Conservation (phyloP, 805 yeast genomes). For the Hanseniaspora thailandica region DNA sequence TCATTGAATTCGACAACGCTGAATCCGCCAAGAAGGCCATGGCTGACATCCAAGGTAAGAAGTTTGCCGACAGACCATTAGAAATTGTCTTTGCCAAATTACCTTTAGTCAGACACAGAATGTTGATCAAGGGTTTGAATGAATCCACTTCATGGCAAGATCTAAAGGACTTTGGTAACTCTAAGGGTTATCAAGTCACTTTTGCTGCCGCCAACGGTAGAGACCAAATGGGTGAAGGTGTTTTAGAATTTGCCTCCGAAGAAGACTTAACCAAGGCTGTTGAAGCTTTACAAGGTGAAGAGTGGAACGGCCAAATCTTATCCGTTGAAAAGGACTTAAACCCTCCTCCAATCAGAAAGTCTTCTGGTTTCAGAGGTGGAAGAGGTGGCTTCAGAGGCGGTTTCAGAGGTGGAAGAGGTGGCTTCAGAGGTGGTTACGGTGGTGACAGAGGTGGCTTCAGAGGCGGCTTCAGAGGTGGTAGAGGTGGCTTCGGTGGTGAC, state of each 20-base stretch:
- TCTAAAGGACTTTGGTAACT: slow-evolving; percentile 79
- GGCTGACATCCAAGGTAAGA: slow-evolving; percentile 59
- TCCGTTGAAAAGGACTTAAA: slow-evolving; percentile 66
- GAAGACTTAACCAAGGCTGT: slow-evolving; percentile 70
- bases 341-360: slow-evolving; percentile 39
- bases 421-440: slow-evolving; percentile 34
- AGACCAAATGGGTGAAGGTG: slow-evolving; percentile 39
- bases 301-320: slow-evolving; percentile 57
- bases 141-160: slow-evolving; percentile 79
- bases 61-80: slow-evolving; percentile 44
- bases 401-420: slow-evolving; percentile 28
- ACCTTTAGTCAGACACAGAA: slow-evolving; percentile 62
- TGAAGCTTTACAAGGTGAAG: slow-evolving; percentile 56
- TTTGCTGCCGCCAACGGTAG: slow-evolving; percentile 40
- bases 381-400: slow-evolving; percentile 39
- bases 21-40: slow-evolving; percentile 68
- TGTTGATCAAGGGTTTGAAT: slow-evolving; percentile 57
- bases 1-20: slow-evolving; percentile 68
- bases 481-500: slow-evolving; percentile 37
- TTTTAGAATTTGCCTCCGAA: slow-evolving; percentile 41
- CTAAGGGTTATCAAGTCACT: slow-evolving; percentile 54
- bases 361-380: slow-evolving; percentile 38
- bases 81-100: slow-evolving; percentile 34
- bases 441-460: slow-evolving; percentile 31
- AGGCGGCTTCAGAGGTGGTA: slow-evolving; percentile 32